These are phyloP conservation scores for Quercus alba DNA, from an alignment of 306 rosid species.

Conservation along the genomic window DNA sequence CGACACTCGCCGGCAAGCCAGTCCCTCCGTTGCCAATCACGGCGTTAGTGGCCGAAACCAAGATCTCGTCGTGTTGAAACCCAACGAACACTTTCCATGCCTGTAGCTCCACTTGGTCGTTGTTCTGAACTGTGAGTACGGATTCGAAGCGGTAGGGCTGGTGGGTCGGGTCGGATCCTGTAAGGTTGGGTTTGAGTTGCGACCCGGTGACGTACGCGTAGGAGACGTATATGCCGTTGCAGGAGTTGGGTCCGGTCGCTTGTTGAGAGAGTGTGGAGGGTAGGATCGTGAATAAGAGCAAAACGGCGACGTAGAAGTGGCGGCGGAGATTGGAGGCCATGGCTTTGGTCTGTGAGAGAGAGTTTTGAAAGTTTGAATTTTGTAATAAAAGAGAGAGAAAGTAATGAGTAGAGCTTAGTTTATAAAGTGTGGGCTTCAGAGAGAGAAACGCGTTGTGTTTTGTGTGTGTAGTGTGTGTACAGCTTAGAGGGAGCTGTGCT, in stretches of 20 bases:
- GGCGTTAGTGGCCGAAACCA: conserved; percentile 73
- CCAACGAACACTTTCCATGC: conserved; percentile 84
- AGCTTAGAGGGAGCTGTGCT: conserved; percentile 14
- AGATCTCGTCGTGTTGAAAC: conserved; percentile 60
- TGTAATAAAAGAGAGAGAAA: not conserved
- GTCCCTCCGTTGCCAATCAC: conserved; percentile 56
- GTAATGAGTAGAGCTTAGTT: conserved; percentile 5
- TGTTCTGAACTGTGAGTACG: conserved; percentile 63
- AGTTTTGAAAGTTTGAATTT: not conserved
- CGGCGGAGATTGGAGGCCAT: conserved; percentile 19
- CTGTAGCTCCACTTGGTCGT: conserved; percentile 72
- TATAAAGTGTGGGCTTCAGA: conserved; percentile 26
- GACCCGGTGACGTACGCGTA: conserved; percentile 49
- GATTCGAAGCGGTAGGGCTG: conserved; percentile 89
- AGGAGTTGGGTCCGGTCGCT: conserved; percentile 36
- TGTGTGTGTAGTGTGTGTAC: not conserved
- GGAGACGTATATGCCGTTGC: conserved; percentile 69
- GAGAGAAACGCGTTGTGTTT: not conserved
- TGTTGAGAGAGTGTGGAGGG: conserved; percentile 33
- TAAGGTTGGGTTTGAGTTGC: conserved; percentile 48
- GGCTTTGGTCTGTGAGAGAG: not conserved
- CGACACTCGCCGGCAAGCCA: conserved; percentile 55
- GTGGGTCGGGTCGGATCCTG: conserved; percentile 13
- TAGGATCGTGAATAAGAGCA: not conserved
- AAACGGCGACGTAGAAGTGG: conserved; percentile 12